Conservation (phyloP, 1,284 basidiomycete genomes). For the Sanguinoderma infundibulare region DNA sequence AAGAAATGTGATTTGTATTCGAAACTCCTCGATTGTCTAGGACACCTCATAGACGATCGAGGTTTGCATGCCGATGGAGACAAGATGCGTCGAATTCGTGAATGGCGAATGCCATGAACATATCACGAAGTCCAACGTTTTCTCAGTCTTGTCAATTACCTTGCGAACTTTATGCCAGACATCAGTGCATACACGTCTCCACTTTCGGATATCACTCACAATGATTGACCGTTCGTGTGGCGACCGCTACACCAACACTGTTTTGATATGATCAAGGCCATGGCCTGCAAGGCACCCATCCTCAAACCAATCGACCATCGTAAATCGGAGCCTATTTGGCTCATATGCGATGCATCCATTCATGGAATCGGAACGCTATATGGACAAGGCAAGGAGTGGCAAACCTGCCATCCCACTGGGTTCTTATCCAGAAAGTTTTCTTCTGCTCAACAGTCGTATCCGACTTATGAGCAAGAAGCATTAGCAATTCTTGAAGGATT, state of each 20-base stretch:
- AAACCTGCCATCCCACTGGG: constrained; percentile 39
- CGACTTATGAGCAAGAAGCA: constrained; percentile 41
- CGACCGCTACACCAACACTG: constrained; percentile 38
- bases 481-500: constrained; percentile 43
- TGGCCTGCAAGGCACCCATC: constrained; percentile 36
- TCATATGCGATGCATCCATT: constrained; percentile 46
- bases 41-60: constrained; percentile 34
- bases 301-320: constrained; percentile 38
- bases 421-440: constrained; percentile 48
- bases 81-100: constrained; percentile 29
- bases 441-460: constrained; percentile 41
- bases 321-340: constrained; percentile 41
- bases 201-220: constrained; percentile 19
- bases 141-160: constrained; percentile 44
- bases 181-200: constrained; percentile 36
- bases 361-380: constrained; percentile 43
- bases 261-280: constrained; percentile 40
- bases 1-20: constrained; percentile 33
- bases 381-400: constrained; percentile 43
- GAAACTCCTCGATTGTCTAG: constrained; percentile 31
- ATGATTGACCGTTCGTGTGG: constrained; percentile 26
- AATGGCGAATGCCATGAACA: constrained; percentile 33
- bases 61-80: constrained; percentile 35
- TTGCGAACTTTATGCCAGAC: constrained; percentile 40
- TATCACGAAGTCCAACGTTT: constrained; percentile 46